A percentile compares a stretch with the other conserved stretches of the same genome.
Conservation (phyloP, 257 asterid genomes). For the Penstemon barbatus region DNA sequence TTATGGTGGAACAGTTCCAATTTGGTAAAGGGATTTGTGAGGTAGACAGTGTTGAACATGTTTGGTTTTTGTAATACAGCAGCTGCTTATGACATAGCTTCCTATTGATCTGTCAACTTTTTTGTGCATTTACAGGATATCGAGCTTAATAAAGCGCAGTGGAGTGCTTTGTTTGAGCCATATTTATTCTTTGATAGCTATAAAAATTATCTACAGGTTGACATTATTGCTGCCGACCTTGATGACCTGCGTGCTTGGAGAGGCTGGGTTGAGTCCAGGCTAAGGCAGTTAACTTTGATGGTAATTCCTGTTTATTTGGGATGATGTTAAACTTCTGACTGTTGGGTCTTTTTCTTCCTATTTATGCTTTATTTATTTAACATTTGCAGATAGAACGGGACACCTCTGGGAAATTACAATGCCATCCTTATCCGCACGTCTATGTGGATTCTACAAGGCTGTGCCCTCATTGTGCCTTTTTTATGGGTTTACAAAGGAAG, state of each 20-base stretch:
- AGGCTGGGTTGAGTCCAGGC: constrained; percentile 98
- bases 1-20: constrained; percentile 87
- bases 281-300: constrained; percentile 87
- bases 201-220: constrained; percentile 87
- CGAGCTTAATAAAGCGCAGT: constrained; percentile 73
- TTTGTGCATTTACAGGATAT: constrained; percentile 63
- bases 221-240: constrained; percentile 69
- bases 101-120: constrained; percentile 20
- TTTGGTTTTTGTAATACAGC: constrained; percentile 12
- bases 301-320: constrained; percentile 50
- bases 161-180: constrained; percentile 82
- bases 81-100: constrained; percentile 6
- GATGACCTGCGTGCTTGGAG: constrained; percentile 97
- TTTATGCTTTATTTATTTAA: constrained; percentile 26
- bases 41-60: constrained; percentile 46
- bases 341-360: constrained; percentile 16
- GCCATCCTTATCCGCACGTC: constrained; percentile 90
- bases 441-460: constrained; percentile 65
- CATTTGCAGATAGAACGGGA: constrained; percentile 90
- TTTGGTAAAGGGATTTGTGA: constrained; percentile 72
- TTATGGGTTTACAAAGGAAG: constrained; percentile 89
- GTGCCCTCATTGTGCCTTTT: constrained; percentile 75
- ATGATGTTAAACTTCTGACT: not conserved
- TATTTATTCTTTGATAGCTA: constrained; percentile 84
- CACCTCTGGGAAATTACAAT: constrained; percentile 78